Evolutionary conservation across 148 eudicot species (phyloP), one percentile per base, ranked within the genome.

Genomic region (Bassia scoparia): DNA sequence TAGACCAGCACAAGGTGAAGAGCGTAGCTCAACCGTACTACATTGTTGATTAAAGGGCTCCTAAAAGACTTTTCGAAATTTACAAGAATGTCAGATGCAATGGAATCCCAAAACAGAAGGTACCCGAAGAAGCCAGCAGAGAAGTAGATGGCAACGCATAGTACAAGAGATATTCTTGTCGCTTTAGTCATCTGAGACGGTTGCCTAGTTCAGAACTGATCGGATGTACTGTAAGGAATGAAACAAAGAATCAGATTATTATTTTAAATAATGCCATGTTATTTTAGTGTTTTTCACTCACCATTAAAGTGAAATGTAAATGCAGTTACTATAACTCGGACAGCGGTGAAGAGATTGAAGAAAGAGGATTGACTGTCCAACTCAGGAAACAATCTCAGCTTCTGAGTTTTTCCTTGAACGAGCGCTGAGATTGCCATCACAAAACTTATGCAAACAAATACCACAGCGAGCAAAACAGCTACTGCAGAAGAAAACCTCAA

Each of bases 301-400:
- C 98, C 92, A 69, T 95, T 95, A 84, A 95, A 91, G 73, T 95
- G 98, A 84, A 91, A 95, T 24, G 96, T 91, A 82, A 95, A 95
- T 43, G 98, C 97, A 0, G 98, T 91, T 0, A 95, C 96, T 49
- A 95, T 89, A 11, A 95, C 96, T 15, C 97, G 98, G 48, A 88
- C 79, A 18, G 98, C 90, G 14, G 98, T 91, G 83, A 95, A 95
- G 67, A 95, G 96, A 70, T 88, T 80, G 76, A 91, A 91, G 86
- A 95, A 86, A n/a, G 96, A 86, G 23, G 81, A 80, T 27, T 75
- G 77, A 7, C 70, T 53, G 44, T 83, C 81, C 67, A 95, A 59
- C 14, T 88, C 79, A 2, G 98, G 98, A 31, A 95, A 38, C 15
- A 91, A 61, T 76, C 86, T 84, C 14, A 84, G 89, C 55, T 54